These are phyloP conservation scores for Nicotiana obtusifolia DNA, from an alignment of 257 asterid species.

Conservation along the genomic window DNA sequence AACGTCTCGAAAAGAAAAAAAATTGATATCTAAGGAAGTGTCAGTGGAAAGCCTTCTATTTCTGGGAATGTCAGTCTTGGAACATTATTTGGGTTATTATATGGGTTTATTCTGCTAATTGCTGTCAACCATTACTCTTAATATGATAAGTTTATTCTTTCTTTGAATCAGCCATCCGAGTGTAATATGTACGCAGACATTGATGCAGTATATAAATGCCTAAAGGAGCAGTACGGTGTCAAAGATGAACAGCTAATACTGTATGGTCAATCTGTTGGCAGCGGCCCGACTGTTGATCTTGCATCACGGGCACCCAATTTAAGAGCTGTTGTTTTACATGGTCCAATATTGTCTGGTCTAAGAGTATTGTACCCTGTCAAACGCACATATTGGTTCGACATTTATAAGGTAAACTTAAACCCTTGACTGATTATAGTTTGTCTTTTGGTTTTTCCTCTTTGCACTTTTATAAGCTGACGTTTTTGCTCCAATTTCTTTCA, in stretches of 20 bases:
- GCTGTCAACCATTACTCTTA: not conserved
- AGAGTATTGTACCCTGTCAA: constrained; percentile 95
- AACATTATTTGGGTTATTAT: not conserved
- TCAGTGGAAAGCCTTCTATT: not conserved
- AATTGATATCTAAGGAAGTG: not conserved
- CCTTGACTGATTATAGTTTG: too few species aligned
- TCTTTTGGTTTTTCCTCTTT: not conserved
- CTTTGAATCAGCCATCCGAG: constrained; percentile 93
- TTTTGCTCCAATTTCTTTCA: constrained; percentile 34
- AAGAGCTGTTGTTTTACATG: constrained; percentile 93
- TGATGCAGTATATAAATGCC: constrained; percentile 96
- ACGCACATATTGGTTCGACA: constrained; percentile 94
- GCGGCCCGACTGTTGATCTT: constrained; percentile 96
- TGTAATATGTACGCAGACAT: constrained; percentile 96
- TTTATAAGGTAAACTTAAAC: constrained; percentile 65
- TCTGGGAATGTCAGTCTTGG: not conserved
- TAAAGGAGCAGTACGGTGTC: constrained; percentile 87
- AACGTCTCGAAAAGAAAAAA: too few species aligned
- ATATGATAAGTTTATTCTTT: constrained; percentile 20
- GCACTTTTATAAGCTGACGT: not conserved
- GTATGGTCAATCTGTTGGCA: constrained; percentile 98
- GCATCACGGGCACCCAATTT: constrained; percentile 80
- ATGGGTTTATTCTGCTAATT: not conserved
- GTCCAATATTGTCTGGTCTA: constrained; percentile 94
- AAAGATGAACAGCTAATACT: constrained; percentile 86